Conservation (phyloP, 2,329 filamentous ascomycete species). For the Exophiala sideris region DNA sequence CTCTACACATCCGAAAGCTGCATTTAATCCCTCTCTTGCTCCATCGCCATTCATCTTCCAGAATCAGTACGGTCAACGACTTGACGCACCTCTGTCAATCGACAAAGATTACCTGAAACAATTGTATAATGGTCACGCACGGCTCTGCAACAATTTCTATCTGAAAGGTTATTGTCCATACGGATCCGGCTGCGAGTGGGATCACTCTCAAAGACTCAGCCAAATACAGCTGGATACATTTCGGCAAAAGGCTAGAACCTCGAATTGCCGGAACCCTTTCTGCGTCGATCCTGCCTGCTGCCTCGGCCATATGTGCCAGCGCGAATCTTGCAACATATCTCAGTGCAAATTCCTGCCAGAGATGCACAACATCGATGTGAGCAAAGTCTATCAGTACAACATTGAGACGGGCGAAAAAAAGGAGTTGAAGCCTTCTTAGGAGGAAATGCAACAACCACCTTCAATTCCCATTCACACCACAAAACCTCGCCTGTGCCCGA, state of each 20-base stretch:
- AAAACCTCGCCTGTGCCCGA: too few relatives aligned
- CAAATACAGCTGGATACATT: slow-evolving; percentile 22
- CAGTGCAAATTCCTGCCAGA: slow-evolving; percentile 23
- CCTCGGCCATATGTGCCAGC: slow-evolving; percentile 24
- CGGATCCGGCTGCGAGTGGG: slow-evolving; percentile 20
- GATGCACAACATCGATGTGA: slow-evolving; percentile 22
- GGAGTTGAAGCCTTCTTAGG: slow-evolving; percentile 14
- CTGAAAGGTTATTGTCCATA: slow-evolving; percentile 54
- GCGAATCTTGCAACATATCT: slow-evolving; percentile 13
- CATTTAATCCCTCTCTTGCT: slow-evolving; percentile 32
- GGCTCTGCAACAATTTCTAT: slow-evolving; percentile 61
- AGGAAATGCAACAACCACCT: slow-evolving; percentile 7
- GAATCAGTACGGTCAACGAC: slow-evolving; percentile 53
- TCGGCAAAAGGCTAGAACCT: slow-evolving; percentile 25
- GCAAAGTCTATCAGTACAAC: slow-evolving; percentile 18
- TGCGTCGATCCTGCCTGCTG: slow-evolving; percentile 21
- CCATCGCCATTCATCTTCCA: slow-evolving; percentile 32
- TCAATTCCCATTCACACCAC: not conserved
- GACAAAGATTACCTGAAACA: slow-evolving; percentile 48
- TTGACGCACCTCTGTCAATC: slow-evolving; percentile 48
- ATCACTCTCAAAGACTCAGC: slow-evolving; percentile 19
- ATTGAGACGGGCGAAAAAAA: slow-evolving; percentile 14
- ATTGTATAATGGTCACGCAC: slow-evolving; percentile 52
- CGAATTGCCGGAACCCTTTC: slow-evolving; percentile 21
- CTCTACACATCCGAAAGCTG: not conserved